phyloP scores from a whole-genome alignment of 768 basidiomycete genomes.

The Lactifluus hygrophoroides region DNA sequence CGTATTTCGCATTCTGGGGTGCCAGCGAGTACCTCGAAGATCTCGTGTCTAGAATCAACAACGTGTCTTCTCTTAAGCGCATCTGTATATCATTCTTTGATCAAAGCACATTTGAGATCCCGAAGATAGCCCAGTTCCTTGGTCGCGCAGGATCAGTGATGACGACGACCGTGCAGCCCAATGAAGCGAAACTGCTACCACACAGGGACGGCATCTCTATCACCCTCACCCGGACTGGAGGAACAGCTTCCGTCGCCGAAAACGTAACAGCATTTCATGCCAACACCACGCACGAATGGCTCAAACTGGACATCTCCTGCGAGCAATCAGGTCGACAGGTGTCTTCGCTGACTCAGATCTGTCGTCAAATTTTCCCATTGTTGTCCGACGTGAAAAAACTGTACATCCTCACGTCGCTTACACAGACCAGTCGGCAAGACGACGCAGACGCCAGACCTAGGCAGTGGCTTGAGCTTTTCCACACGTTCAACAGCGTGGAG shows the following conservation, averaged over 20 bases:
- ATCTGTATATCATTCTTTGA: background rate
- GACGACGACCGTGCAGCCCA: background rate
- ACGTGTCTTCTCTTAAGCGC: background rate
- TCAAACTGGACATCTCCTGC: background rate
- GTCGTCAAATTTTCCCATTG: background rate
- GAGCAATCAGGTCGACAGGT: background rate
- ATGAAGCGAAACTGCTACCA: background rate
- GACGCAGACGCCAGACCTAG: background rate
- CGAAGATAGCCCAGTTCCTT: background rate
- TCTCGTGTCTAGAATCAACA: background rate
- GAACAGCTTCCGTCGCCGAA: background rate
- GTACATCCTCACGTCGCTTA: background rate
- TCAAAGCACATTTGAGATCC: background rate
- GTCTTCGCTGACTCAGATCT: background rate
- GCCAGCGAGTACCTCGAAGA: background rate
- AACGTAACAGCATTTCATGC: too few relatives aligned
- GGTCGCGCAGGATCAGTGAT: background rate
- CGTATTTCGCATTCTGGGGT: background rate
- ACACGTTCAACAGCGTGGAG: background rate
- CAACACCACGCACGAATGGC: background rate
- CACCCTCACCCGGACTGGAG: background rate
- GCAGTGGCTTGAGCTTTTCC: background rate
- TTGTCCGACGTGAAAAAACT: background rate
- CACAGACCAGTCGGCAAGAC: too few relatives aligned
- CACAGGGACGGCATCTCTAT: background rate